phyloP scores from a whole-genome alignment of 2,329 filamentous ascomycete genomes.

The Fusarium duplospermum region DNA sequence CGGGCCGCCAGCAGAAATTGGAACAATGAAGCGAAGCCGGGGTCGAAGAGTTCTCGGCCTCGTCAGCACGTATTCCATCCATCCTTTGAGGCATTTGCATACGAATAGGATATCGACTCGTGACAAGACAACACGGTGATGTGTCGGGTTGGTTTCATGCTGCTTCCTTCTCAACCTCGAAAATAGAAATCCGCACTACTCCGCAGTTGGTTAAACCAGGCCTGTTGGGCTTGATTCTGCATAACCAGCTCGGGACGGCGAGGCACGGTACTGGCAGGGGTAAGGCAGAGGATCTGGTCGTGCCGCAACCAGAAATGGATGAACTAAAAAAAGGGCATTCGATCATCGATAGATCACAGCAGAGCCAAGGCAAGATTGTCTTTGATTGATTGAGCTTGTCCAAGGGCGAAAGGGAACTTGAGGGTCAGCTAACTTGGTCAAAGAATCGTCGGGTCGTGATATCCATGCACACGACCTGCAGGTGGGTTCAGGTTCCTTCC shows the following conservation, averaged over 20 bases:
- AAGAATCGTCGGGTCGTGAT: neutral
- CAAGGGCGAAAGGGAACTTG: neutral
- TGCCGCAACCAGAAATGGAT: slow-evolving; percentile 1
- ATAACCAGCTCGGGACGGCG: slow-evolving; percentile 11
- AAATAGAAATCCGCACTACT: slow-evolving; percentile 35
- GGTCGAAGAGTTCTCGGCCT: neutral
- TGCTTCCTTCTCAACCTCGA: slow-evolving; percentile 6
- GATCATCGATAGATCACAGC: slow-evolving; percentile 5
- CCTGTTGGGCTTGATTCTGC: slow-evolving; percentile 15
- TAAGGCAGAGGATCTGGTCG: neutral
- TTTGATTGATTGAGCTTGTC: neutral
- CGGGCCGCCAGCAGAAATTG: neutral
- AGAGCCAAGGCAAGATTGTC: neutral
- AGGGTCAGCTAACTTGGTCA: neutral
- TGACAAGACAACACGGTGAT: slow-evolving; percentile 19
- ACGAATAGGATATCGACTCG: slow-evolving; percentile 25
- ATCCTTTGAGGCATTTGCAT: slow-evolving; percentile 10
- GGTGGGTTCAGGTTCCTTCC: slow-evolving; percentile 26
- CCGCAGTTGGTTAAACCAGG: slow-evolving; percentile 24
- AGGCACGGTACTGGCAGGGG: slow-evolving; percentile 25
- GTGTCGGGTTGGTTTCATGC: slow-evolving; percentile 27
- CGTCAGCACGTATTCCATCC: neutral
- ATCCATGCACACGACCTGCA: neutral
- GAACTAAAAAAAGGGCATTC: slow-evolving; percentile 1
- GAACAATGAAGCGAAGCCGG: neutral